Percentiles rank a stretch among this genome's conserved stretches.
phyloP scores from a whole-genome alignment of 768 basidiomycete genomes.

The Collybiopsis confluens region DNA sequence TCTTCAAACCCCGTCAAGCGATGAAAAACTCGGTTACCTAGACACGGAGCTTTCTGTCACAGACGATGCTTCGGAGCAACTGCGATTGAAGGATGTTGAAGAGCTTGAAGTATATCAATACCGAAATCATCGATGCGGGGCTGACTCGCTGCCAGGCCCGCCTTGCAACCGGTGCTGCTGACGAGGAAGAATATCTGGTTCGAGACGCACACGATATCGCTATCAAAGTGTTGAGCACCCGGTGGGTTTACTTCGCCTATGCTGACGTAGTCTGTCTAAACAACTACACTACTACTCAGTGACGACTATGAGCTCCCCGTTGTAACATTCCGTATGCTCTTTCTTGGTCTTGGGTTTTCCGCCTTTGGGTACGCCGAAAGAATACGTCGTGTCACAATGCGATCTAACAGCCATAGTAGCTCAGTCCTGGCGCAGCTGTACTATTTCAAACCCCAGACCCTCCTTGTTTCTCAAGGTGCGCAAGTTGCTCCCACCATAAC shows the following conservation, averaged over 20 bases:
- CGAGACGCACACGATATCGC: conserved; percentile 35
- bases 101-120: background rate
- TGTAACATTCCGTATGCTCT: conserved; percentile 35
- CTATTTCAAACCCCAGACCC: conserved; percentile 34
- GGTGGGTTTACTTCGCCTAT: conserved; percentile 8
- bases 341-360: conserved; percentile 36
- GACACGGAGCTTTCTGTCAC: background rate
- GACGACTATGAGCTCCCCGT: conserved; percentile 33
- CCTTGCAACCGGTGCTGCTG: conserved; percentile 24
- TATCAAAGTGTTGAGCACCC: conserved; percentile 27
- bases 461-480: conserved; percentile 26
- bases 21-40: background rate
- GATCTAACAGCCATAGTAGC: background rate
- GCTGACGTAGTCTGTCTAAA: background rate
- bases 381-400: background rate
- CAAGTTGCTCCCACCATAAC: conserved; percentile 17
- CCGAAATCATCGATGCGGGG: background rate
- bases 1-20: background rate
- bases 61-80: background rate
- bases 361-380: conserved; percentile 31
- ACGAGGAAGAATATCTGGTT: conserved; percentile 31
- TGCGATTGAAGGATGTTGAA: background rate
- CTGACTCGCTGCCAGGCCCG: conserved; percentile 21
- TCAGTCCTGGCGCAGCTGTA: conserved; percentile 31
- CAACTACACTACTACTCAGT: conserved; percentile 15